Base-by-base conservation (phyloP, 140 eudicot genomes). In the Erigeron philadelphicus region DNA sequence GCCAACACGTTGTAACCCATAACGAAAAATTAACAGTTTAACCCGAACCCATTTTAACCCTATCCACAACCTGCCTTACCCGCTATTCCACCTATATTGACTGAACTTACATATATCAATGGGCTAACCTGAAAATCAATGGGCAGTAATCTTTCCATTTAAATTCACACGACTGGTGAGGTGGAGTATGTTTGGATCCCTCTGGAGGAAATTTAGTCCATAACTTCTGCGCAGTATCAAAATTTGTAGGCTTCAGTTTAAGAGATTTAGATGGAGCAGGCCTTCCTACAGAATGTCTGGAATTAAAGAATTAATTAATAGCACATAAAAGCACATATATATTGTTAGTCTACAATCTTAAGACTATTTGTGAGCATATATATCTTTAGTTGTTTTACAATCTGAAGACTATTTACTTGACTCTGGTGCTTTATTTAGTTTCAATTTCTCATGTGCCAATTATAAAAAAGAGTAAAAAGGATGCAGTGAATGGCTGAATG, bases 91-190 rank as follows among this genome's bases (percentile, higher is more conserved):
- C n/a, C 3, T 10, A 3, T 45, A 11, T 59, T 7, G 10, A 25
- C 42, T 54, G 7, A 43, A 55, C 12, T 44, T 54, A 42, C 53
- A 17, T 44, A 57, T 31, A n/a, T 61, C n/a, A 0, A 61, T 41
- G 38, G 54, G 60, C 83, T 71, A 57, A 85, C 97, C 94, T 90
- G 86, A 90, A 90, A 80, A 90, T 95, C 76, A 82, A 66, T 4
- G 97, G 96, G 81, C 95, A 85, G 52, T 88, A 88, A 74, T 91
- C 96, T 79, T 88, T 91, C 96, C 96, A 88, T 83, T 75, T 91
- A 66, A 88, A 91, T 9, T 88, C 97, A 73, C 95, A 86, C 1
- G 97, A 91, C 38, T 84, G 95, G 72, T 91, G 96, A 56, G 97
- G 96, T 16, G 97, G 97, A 17, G 96, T 91, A 72, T 88, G 86